These are phyloP conservation scores for Saccharum spontaneum DNA, from an alignment of 176 grass and related monocot species.

Conservation along the genomic window DNA sequence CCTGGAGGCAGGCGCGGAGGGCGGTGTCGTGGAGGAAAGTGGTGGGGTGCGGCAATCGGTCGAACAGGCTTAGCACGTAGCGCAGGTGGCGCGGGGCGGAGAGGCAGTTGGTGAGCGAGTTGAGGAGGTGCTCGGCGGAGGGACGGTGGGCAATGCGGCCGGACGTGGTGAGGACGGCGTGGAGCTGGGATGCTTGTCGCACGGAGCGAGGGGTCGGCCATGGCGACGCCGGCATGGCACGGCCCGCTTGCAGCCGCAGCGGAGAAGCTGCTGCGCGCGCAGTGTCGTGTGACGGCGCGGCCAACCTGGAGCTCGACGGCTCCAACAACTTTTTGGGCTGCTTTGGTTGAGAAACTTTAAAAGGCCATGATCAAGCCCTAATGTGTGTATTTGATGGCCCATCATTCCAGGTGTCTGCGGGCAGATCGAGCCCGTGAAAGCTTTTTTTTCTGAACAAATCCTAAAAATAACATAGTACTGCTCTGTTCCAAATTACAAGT, in stretches of 20 bases:
- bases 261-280: background rate
- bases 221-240: constrained; percentile 36
- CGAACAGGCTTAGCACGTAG: constrained; percentile 55
- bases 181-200: constrained; percentile 60
- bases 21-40: constrained; percentile 60
- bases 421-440: background rate
- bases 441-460: no score
- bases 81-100: constrained; percentile 22
- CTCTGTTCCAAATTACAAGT: no score
- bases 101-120: constrained; percentile 39
- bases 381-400: no score
- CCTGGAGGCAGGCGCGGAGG: constrained; percentile 50
- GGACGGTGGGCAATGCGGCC: constrained; percentile 25
- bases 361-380: background rate
- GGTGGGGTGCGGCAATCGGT: constrained; percentile 35
- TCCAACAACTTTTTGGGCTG: background rate
- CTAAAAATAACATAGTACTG: no score
- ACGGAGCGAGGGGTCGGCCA: constrained; percentile 57
- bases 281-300: background rate
- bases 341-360: background rate
- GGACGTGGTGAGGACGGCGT: constrained; percentile 38
- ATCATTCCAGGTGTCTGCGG: background rate
- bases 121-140: constrained; percentile 49
- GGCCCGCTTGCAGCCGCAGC: background rate
- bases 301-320: background rate